These are phyloP conservation scores for Dothistroma pini DNA, from an alignment of 2,329 filamentous ascomycete genomes.

Conservation along the genomic window DNA sequence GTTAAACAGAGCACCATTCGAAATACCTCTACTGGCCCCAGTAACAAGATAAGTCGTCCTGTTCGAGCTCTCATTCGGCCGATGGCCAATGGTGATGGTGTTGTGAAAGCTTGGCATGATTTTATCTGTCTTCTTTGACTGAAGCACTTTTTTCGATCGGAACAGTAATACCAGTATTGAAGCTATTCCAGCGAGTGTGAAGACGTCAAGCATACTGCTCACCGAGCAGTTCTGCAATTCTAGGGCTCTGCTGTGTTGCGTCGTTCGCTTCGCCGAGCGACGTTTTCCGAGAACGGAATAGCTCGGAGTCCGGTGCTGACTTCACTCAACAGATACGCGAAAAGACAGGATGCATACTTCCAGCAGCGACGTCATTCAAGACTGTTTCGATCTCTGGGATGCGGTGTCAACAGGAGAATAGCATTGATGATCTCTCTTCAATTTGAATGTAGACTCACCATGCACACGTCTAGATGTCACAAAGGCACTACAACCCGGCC, in stretches of 20 bases:
- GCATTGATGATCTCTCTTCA: not conserved
- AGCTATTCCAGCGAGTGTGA: not conserved
- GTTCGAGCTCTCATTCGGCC: not conserved
- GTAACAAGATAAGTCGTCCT: slow-evolving; percentile 5
- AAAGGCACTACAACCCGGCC: too few species aligned
- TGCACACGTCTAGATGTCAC: not conserved
- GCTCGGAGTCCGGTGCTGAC: not conserved
- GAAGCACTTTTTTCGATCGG: not conserved
- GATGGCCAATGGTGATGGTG: slow-evolving; percentile 1
- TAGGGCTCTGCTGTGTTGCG: not conserved
- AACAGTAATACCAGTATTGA: not conserved
- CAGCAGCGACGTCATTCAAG: too few species aligned
- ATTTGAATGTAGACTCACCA: not conserved
- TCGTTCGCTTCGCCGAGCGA: not conserved
- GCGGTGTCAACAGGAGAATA: not conserved
- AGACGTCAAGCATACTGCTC: not conserved
- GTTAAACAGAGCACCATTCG: not conserved
- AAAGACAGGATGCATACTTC: not conserved
- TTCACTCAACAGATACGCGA: not conserved
- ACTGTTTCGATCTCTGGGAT: not conserved
- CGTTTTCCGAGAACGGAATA: not conserved
- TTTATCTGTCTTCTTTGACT: not conserved
- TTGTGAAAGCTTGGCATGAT: slow-evolving; percentile 1
- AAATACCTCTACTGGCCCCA: slow-evolving; percentile 1
- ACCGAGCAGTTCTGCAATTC: not conserved